Percentiles rank a stretch among this genome's conserved stretches.
phyloP scores from a whole-genome alignment of 169 alveolate genomes.

The Cryptosporidium xiaoi region DNA sequence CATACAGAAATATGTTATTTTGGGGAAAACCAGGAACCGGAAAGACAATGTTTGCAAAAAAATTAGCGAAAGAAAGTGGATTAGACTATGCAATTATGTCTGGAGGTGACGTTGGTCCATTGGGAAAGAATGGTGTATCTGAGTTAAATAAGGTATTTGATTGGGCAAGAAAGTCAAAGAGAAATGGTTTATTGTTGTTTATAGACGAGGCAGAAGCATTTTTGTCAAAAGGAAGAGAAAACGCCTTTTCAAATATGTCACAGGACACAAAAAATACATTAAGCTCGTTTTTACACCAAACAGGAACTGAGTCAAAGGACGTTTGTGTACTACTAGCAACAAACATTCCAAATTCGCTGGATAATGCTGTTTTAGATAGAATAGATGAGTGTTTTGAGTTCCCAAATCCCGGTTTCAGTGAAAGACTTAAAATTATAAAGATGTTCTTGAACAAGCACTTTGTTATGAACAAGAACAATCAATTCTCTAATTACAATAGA shows the following conservation, averaged over 20 bases:
- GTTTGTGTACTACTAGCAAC: constrained; percentile 95
- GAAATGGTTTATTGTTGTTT: constrained; percentile 91
- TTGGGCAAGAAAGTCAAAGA: constrained; percentile 94
- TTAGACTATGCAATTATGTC: constrained; percentile 94
- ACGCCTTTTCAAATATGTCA: constrained; percentile 78
- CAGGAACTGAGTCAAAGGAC: constrained; percentile 95
- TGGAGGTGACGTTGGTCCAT: constrained; percentile 98
- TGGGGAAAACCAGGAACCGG: constrained; percentile 98
- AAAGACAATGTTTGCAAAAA: constrained; percentile 92
- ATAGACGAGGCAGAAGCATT: constrained; percentile 99
- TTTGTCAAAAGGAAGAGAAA: constrained; percentile 89
- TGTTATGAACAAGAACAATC: constrained; percentile 37
- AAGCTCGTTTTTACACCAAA: constrained; percentile 94
- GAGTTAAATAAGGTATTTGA: constrained; percentile 95
- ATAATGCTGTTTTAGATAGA: constrained; percentile 93
- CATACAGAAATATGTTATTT: constrained; percentile 90
- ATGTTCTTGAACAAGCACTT: constrained; percentile 92
- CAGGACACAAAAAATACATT: constrained; percentile 92
- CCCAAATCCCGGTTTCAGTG: constrained; percentile 90
- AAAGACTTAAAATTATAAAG: constrained; percentile 90
- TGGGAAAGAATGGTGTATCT: constrained; percentile 93
- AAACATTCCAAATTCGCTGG: constrained; percentile 94
- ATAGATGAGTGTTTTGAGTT: constrained; percentile 95
- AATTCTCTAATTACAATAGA: constrained; percentile 76
- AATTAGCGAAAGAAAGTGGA: constrained; percentile 91